phyloP scores from a whole-genome alignment of 768 basidiomycete genomes.

The Amanita molliuscula region DNA sequence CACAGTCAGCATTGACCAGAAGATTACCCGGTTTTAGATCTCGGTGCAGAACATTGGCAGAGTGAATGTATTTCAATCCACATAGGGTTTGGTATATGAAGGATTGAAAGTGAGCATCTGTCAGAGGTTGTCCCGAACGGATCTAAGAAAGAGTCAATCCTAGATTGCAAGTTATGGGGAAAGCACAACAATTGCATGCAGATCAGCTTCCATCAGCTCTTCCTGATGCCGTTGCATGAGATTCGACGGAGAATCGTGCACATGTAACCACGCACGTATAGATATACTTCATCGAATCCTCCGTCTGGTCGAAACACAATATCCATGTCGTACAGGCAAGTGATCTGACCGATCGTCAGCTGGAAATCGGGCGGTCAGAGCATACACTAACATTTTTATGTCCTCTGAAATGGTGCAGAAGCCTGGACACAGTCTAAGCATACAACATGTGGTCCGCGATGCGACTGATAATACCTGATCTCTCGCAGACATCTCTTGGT shows the following conservation, averaged over 20 bases:
- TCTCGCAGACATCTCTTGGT: constrained; percentile 95
- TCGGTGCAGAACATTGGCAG: constrained; percentile 93
- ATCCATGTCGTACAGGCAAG: constrained; percentile 97
- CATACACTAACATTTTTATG: constrained; percentile 85
- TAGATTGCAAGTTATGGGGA: not conserved
- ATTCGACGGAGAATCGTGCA: constrained; percentile 1
- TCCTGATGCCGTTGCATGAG: constrained; percentile 43
- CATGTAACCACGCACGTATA: constrained; percentile 48
- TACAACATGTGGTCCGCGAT: not conserved
- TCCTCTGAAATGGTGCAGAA: constrained; percentile 95
- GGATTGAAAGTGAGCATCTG: constrained; percentile 88
- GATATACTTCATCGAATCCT: constrained; percentile 94
- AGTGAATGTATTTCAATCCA: constrained; percentile 96
- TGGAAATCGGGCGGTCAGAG: constrained; percentile 3
- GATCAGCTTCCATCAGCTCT: constrained; percentile 99
- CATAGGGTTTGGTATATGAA: constrained; percentile 99
- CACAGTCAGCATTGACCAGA: constrained; percentile 96
- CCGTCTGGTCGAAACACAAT: constrained; percentile 88
- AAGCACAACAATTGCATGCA: constrained; percentile 84
- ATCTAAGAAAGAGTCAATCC: constrained; percentile 33
- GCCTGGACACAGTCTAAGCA: constrained; percentile 30
- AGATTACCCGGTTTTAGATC: constrained; percentile 94
- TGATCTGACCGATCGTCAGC: constrained; percentile 50
- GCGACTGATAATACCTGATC: constrained; percentile 45
- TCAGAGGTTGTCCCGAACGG: constrained; percentile 79